Conservation (phyloP, 2,329 filamentous ascomycete genomes). For the Arthrinium phaeospermum region DNA sequence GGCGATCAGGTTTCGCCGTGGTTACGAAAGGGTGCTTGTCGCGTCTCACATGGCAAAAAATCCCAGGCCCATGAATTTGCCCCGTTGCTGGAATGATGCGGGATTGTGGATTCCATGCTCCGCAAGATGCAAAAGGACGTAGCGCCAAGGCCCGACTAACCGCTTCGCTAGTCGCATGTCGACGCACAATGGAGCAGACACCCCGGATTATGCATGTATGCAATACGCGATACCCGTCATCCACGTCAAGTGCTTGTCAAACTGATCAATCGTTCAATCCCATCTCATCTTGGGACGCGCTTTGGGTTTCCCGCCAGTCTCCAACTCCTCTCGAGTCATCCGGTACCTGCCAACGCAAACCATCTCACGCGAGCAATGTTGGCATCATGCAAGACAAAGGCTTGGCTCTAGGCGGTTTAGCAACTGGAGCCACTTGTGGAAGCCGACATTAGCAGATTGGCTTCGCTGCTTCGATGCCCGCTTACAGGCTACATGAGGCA, state of each 20-base stretch:
- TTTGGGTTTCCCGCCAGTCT: constrained; percentile 13
- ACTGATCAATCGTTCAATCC: background rate
- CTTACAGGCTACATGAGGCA: background rate
- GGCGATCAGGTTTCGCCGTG: constrained; percentile 8
- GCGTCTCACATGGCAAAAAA: constrained; percentile 16
- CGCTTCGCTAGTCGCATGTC: background rate
- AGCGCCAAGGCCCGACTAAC: background rate
- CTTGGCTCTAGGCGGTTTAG: background rate
- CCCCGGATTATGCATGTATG: constrained; percentile 11
- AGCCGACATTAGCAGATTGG: background rate
- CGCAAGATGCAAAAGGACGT: background rate
- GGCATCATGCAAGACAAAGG: background rate
- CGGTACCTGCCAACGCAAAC: background rate
- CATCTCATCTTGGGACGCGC: background rate
- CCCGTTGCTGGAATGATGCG: constrained; percentile 16
- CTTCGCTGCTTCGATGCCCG: background rate
- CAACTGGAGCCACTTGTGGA: constrained; percentile 10
- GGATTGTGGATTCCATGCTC: constrained; percentile 8
- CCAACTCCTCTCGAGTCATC: background rate
- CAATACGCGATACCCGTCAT: background rate
- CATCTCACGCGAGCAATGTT: background rate
- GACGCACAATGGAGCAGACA: background rate
- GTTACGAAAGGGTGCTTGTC: constrained; percentile 14
- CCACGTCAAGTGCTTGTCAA: background rate
- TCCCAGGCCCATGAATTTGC: constrained; percentile 10